phyloP scores from a whole-genome alignment of 805 yeast genomes.

The Candida wancherniae region DNA sequence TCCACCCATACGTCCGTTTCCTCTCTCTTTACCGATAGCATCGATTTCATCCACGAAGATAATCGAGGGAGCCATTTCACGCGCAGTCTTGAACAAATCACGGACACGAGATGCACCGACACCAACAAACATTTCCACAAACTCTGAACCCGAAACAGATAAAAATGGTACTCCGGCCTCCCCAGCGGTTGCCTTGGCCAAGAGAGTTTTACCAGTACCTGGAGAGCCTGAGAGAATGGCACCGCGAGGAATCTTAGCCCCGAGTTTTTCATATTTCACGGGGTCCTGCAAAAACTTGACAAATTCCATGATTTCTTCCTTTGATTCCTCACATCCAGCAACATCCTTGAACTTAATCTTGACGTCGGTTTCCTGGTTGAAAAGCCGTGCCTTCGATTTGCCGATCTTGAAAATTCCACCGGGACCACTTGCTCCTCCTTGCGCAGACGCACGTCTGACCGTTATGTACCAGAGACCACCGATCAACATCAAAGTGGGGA shows the following conservation, averaged over 20 bases:
- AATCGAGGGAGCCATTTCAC: conserved; percentile 91
- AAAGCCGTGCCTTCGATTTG: conserved; percentile 83
- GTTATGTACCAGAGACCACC: conserved; percentile 75
- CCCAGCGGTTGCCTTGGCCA: conserved; percentile 98
- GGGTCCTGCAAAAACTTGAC: conserved; percentile 92
- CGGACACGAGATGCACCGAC: conserved; percentile 98
- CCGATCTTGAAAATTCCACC: conserved; percentile 84
- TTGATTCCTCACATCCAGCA: conserved; percentile 96
- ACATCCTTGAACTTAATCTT: conserved; percentile 89
- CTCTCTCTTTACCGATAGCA: conserved; percentile 93
- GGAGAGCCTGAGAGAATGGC: conserved; percentile 98
- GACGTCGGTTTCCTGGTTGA: conserved; percentile 88
- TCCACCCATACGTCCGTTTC: conserved; percentile 76
- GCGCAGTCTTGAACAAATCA: conserved; percentile 86
- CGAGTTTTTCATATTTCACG: conserved; percentile 80
- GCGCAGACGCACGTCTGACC: conserved; percentile 45
- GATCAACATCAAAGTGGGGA: conserved; percentile 76
- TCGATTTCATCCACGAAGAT: conserved; percentile 98
- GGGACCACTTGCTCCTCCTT: conserved; percentile 51
- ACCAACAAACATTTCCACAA: conserved; percentile 98
- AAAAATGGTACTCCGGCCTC: conserved; percentile 98
- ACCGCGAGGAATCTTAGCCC: conserved; percentile 98
- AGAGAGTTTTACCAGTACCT: conserved; percentile 96
- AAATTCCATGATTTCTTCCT: conserved; percentile 96
- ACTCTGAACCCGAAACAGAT: conserved; percentile 95